Conservation (phyloP, 305 asterid species). For the Fraxinus angustifolia region DNA sequence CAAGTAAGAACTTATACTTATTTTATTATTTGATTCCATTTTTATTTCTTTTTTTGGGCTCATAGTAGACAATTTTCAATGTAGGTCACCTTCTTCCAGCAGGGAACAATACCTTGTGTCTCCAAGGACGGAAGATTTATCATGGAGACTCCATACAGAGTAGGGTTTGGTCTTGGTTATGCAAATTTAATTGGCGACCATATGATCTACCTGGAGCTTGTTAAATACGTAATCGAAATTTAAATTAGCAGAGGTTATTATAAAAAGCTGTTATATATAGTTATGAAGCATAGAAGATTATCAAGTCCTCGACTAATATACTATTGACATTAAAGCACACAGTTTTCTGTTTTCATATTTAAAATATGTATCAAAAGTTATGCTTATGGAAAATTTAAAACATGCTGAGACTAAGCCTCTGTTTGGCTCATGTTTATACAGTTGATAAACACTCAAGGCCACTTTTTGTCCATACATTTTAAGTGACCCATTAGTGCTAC, state of each 20-base stretch:
- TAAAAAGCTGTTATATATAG: background rate
- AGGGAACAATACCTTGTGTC: conserved; percentile 96
- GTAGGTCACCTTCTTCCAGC: conserved; percentile 95
- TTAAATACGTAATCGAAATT: conserved; percentile 8
- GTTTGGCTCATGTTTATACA: background rate
- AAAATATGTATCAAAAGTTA: background rate
- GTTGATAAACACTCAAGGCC: background rate
- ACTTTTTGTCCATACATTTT: background rate
- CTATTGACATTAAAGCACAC: background rate
- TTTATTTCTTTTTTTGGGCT: conserved; percentile 21
- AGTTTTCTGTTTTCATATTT: background rate
- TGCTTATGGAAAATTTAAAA: background rate
- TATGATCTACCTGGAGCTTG: conserved; percentile 17
- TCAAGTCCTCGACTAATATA: background rate
- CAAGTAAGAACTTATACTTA: conserved; percentile 49
- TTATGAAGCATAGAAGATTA: background rate
- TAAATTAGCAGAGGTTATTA: background rate
- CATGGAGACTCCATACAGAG: conserved; percentile 89
- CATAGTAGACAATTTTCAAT: conserved; percentile 23
- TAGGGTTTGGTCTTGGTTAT: conserved; percentile 37
- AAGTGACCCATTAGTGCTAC: background rate
- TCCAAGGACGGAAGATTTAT: conserved; percentile 88
- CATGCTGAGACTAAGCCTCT: background rate
- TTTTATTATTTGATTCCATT: conserved; percentile 17
- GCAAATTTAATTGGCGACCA: conserved; percentile 1